Evolutionary conservation across 2,329 filamentous ascomycete species (phyloP), one percentile per base, ranked within the genome.

Genomic region (Cordyceps cicadae): DNA sequence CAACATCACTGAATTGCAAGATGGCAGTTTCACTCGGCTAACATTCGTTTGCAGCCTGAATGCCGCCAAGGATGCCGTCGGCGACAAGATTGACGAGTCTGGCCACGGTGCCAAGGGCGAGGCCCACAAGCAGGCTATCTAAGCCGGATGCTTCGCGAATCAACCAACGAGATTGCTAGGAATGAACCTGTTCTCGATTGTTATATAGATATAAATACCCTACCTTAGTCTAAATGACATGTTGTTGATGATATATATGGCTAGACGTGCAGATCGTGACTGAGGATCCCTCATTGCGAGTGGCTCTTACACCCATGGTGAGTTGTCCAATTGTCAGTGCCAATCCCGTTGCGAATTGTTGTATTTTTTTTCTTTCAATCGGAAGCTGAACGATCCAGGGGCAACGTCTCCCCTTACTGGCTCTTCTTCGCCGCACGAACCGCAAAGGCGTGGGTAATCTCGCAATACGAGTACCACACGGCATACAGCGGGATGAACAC

Each of bases 401-500:
- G 37, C 7, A 3, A 3, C 9, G 14, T 2, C 3, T 21, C 19
- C 17, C 45, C 37, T 63, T 64, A 74, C 43, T 68, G 32, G 1
- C 65, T 67, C 66, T 75, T 75, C 60, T 69, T 74, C 1, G 62
- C 59, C 21, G 68, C 55, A 3, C 70, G 69, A 45, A 66, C 65
- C 2, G 60, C 71, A 65, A 85, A 81, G 0, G 84, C 83, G 59
- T 78, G 73, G 9, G 76, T 75, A 57, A 87, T 85, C 64, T 87
- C 82, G 21, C 68, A 65, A 46, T 78, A 77, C 1, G 80, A 77
- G 60, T 84, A 77, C 65, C 77, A 85, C 60, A 87, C 75, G 21
- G 80, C 76, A 70, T 84, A 88, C 1, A 82, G 60, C 0, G 86
- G 86, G 63, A 87, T 78, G 63, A 81, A 80, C 4, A 88, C 85